A percentile compares a stretch with the other conserved stretches of the same genome.
Evolutionary conservation across 768 basidiomycete species (phyloP).

Genomic region (Cystofilobasidium macerans): DNA sequence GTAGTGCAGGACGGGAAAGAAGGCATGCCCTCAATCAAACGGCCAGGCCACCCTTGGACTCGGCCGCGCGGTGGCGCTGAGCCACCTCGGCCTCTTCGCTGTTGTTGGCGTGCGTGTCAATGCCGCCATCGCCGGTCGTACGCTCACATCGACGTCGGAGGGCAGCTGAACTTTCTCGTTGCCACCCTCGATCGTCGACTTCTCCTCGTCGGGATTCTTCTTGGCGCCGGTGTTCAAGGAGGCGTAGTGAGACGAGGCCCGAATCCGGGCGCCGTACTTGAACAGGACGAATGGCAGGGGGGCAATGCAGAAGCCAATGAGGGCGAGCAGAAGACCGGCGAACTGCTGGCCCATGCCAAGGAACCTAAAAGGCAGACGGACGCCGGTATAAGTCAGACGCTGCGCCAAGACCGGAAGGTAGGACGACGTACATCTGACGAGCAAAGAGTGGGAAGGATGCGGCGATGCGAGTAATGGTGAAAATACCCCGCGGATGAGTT

Average conservation of each 20-base stretch:
- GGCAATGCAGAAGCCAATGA: conserved; percentile 6
- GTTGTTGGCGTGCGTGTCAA: too few species aligned
- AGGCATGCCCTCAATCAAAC: too few species aligned
- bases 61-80: too few species aligned
- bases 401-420: neutral
- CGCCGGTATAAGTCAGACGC: neutral
- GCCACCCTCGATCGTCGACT: neutral
- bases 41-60: too few species aligned
- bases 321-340: conserved; percentile 23
- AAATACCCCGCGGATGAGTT: neutral
- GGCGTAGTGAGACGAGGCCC: neutral
- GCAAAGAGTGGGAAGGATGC: conserved; percentile 60
- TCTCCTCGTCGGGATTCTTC: neutral
- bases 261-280: conserved; percentile 15
- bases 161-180: too few species aligned
- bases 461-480: neutral
- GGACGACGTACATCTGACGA: conserved; percentile 45
- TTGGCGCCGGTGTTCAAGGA: neutral
- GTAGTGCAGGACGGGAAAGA: too few species aligned
- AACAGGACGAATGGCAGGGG: conserved; percentile 25
- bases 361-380: neutral
- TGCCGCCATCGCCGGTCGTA: too few species aligned
- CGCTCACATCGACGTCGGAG: too few species aligned
- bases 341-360: conserved; percentile 9
- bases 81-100: too few species aligned